Evolutionary conservation across 805 yeast genomes (phyloP).

Genomic region (Schwanniomyces occidentalis): DNA sequence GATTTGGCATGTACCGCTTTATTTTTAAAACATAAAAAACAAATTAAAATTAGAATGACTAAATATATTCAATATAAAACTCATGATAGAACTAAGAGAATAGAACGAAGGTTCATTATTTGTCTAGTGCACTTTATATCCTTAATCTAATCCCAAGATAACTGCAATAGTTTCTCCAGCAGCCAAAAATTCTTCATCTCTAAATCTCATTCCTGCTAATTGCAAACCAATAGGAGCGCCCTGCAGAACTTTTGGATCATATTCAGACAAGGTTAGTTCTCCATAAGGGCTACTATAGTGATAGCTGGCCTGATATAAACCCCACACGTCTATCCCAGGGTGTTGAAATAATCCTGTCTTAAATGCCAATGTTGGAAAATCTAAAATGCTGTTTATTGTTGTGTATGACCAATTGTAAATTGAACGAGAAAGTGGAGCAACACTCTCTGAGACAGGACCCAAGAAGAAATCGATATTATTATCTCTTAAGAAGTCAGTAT

Average conservation of each 20-base stretch:
- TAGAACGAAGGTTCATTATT: too few species aligned
- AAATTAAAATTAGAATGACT: too few species aligned
- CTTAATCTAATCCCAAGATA: slow-evolving; percentile 30
- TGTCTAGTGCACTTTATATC: too few species aligned
- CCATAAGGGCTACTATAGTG: slow-evolving; percentile 48
- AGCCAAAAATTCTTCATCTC: slow-evolving; percentile 58
- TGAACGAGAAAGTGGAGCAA: slow-evolving; percentile 66
- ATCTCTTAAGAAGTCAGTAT: slow-evolving; percentile 51
- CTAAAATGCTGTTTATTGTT: slow-evolving; percentile 68
- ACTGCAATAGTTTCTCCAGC: slow-evolving; percentile 42
- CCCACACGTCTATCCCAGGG: slow-evolving; percentile 52
- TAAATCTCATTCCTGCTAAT: slow-evolving; percentile 53
- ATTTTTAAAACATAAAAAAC: too few species aligned
- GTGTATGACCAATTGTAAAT: slow-evolving; percentile 82
- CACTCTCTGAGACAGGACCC: slow-evolving; percentile 67
- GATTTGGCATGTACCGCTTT: too few species aligned
- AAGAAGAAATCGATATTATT: slow-evolving; percentile 64
- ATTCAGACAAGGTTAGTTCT: slow-evolving; percentile 46
- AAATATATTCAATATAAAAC: too few species aligned
- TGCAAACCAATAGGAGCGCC: slow-evolving; percentile 60
- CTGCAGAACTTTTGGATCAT: slow-evolving; percentile 46
- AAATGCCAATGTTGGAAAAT: slow-evolving; percentile 64
- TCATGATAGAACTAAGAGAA: too few species aligned
- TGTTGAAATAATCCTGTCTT: slow-evolving; percentile 66
- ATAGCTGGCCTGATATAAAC: slow-evolving; percentile 28